phyloP scores from a whole-genome alignment of 2,329 filamentous ascomycete species.

The Pestalotiopsis sp. region DNA sequence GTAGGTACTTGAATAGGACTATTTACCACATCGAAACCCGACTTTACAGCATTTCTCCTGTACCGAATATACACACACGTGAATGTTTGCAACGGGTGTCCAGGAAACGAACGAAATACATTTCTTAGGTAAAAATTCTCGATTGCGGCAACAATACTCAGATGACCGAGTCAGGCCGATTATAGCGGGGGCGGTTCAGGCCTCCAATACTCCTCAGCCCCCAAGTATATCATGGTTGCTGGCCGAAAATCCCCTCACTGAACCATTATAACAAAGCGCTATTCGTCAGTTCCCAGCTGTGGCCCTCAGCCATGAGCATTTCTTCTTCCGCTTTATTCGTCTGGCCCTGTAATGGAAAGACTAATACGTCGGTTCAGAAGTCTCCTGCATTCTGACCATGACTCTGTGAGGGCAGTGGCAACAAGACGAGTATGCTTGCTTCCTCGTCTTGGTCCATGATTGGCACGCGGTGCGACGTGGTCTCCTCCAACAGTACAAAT shows the following conservation, averaged over 20 bases:
- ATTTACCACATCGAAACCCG: too few species aligned
- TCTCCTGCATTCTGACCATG: not conserved
- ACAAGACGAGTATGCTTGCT: too few species aligned
- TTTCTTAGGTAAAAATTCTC: not conserved
- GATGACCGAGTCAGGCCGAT: not conserved
- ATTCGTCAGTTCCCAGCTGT: not conserved
- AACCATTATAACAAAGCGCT: not conserved
- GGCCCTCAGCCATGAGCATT: not conserved
- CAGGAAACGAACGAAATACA: not conserved
- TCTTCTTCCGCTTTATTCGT: not conserved
- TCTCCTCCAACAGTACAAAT: too few species aligned
- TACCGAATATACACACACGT: too few species aligned
- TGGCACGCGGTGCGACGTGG: too few species aligned
- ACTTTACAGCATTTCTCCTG: too few species aligned
- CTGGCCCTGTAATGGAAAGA: not conserved
- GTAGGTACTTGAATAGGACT: too few species aligned
- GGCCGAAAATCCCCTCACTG: not conserved
- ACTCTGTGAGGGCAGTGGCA: too few species aligned
- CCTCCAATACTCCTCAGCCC: not conserved
- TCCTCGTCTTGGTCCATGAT: too few species aligned
- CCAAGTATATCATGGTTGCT: not conserved
- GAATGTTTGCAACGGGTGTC: not conserved
- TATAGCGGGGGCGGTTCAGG: not conserved
- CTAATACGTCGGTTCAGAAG: not conserved
- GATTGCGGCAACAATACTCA: not conserved